Evolutionary conservation across 169 alveolate species (phyloP).

Genomic region (Babesia ovata): DNA sequence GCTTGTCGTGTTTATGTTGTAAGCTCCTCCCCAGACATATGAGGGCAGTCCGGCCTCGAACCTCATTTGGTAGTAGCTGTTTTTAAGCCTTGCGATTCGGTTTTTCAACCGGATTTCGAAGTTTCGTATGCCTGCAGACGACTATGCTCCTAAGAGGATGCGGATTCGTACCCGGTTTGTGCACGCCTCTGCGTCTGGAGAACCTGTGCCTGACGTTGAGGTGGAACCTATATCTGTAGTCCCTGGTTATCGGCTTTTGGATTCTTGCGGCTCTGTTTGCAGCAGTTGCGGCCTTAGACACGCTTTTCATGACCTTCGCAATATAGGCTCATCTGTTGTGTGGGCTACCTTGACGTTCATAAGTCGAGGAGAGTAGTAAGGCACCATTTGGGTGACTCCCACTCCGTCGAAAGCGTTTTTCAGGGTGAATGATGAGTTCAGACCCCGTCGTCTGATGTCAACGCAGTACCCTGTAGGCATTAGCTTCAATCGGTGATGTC

Average conservation of each 20-base stretch:
- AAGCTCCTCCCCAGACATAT: conserved; percentile 70
- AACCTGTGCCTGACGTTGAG: conserved; percentile 79
- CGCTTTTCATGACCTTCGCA: conserved; percentile 32
- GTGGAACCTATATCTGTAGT: conserved; percentile 86
- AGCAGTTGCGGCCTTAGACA: neutral
- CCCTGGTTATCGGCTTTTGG: conserved; percentile 81
- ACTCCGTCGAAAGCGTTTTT: conserved; percentile 82
- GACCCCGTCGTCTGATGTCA: conserved; percentile 69
- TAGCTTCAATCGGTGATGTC: neutral
- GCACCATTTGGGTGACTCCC: conserved; percentile 78
- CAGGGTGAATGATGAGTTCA: conserved; percentile 77
- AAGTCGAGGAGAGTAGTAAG: conserved; percentile 75
- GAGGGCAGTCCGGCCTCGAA: conserved; percentile 70
- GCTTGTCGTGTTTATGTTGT: conserved; percentile 55
- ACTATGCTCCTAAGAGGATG: neutral
- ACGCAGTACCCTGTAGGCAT: conserved; percentile 75
- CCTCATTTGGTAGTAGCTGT: conserved; percentile 56
- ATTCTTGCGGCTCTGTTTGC: neutral
- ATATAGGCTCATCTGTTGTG: conserved; percentile 1
- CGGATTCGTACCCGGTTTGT: conserved; percentile 81
- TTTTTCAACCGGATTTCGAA: conserved; percentile 61
- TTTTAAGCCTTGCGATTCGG: conserved; percentile 50
- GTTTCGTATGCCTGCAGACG: conserved; percentile 49
- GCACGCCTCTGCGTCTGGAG: conserved; percentile 76
- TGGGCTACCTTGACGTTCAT: conserved; percentile 73